Evolutionary conservation across 148 eudicot species (phyloP).

Genomic region (Fallopia convolvulus): DNA sequence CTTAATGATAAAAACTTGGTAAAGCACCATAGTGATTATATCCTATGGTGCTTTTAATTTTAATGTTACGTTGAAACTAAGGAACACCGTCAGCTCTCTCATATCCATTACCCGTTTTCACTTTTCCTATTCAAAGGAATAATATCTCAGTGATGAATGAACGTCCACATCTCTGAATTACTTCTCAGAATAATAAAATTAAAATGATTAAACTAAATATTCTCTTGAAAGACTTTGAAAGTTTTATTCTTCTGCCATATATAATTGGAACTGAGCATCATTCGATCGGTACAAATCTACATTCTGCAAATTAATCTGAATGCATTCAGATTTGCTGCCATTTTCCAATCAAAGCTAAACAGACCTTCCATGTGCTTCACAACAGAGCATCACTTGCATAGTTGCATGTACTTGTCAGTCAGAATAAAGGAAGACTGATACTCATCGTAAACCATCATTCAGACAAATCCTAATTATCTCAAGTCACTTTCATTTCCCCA

Average conservation of each 20-base stretch:
- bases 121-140: too few species aligned
- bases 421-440: background rate
- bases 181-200: background rate
- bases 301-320: conserved; percentile 2
- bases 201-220: background rate
- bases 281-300: background rate
- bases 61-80: too few species aligned
- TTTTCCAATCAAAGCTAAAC: background rate
- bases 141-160: too few species aligned
- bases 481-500: background rate
- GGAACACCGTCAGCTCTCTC: too few species aligned
- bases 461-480: background rate
- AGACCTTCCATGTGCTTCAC: background rate
- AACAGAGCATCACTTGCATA: conserved; percentile 1
- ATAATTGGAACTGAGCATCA: background rate
- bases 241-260: background rate
- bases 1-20: too few species aligned
- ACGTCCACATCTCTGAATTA: background rate
- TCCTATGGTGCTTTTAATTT: too few species aligned
- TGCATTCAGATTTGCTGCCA: background rate
- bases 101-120: too few species aligned
- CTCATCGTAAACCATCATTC: background rate
- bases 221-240: background rate
- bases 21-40: too few species aligned
- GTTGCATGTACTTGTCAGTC: conserved; percentile 7